phyloP scores from a whole-genome alignment of 2,329 filamentous ascomycete genomes.

The Chaetomiaceae sp. region DNA sequence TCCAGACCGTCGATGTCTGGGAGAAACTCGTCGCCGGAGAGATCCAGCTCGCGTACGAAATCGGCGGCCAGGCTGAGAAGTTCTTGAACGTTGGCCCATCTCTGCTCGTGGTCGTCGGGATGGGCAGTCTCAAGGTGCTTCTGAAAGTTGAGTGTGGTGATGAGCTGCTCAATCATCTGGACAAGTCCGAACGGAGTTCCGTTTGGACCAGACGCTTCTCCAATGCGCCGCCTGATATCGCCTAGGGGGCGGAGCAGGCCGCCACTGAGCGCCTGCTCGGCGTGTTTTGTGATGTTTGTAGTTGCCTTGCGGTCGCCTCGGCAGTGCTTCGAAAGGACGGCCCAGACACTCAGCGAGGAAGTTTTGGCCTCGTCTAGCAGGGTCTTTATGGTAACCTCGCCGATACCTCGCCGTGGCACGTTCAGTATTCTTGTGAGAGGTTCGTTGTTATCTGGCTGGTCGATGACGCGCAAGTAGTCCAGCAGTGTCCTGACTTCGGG shows the following conservation, averaged over 20 bases:
- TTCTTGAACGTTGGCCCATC: constrained; percentile 87
- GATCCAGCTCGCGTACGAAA: constrained; percentile 45
- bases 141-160: constrained; percentile 64
- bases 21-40: constrained; percentile 47
- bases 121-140: constrained; percentile 68
- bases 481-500: constrained; percentile 80
- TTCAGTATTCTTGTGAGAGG: constrained; percentile 81
- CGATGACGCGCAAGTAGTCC: constrained; percentile 81
- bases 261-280: constrained; percentile 48
- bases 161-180: constrained; percentile 45
- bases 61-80: constrained; percentile 75
- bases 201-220: constrained; percentile 22
- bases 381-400: constrained; percentile 67
- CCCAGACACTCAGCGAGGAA: constrained; percentile 66
- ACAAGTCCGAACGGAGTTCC: constrained; percentile 36
- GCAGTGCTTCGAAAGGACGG: constrained; percentile 54
- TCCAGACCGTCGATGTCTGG: constrained; percentile 65
- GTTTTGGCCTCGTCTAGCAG: constrained; percentile 72
- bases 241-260: constrained; percentile 42
- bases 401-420: constrained; percentile 71
- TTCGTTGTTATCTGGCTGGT: constrained; percentile 82
- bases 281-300: constrained; percentile 43
- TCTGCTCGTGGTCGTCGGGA: constrained; percentile 65
- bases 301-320: constrained; percentile 42
- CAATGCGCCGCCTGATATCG: constrained; percentile 30